phyloP scores from a whole-genome alignment of 495 filamentous ascomycete species.

The Penicillium malachiteum region DNA sequence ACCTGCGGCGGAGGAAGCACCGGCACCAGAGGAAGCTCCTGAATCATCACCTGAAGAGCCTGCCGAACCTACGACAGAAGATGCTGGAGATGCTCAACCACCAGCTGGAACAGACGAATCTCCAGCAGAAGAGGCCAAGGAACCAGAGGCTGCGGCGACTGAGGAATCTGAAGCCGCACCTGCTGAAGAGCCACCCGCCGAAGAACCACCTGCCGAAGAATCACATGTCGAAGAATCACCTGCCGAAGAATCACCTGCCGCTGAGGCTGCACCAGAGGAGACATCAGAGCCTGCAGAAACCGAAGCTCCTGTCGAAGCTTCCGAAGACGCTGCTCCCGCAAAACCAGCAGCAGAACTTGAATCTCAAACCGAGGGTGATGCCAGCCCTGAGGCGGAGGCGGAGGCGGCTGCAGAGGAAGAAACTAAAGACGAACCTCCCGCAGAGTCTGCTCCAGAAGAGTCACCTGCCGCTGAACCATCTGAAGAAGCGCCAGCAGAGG shows the following conservation, averaged over 20 bases:
- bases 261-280: neutral
- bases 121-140: neutral
- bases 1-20: neutral
- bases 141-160: neutral
- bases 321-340: constrained; percentile 9
- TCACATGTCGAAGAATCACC: too few relatives aligned
- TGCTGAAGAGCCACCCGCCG: neutral
- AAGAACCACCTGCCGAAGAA: neutral
- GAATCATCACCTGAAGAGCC: constrained; percentile 4
- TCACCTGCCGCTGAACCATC: too few relatives aligned
- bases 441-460: constrained; percentile 8
- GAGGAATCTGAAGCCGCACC: neutral
- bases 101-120: neutral
- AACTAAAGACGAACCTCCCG: neutral
- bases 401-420: constrained; percentile 1
- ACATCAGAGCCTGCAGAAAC: neutral
- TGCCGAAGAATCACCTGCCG: too few relatives aligned
- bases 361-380: neutral
- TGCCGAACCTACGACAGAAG: neutral
- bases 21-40: neutral
- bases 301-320: constrained; percentile 4
- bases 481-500: neutral
- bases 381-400: neutral
- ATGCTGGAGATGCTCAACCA: neutral
- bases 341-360: neutral